Base-by-base conservation (phyloP, 441 rosid species). In the Hura crepitans region DNA sequence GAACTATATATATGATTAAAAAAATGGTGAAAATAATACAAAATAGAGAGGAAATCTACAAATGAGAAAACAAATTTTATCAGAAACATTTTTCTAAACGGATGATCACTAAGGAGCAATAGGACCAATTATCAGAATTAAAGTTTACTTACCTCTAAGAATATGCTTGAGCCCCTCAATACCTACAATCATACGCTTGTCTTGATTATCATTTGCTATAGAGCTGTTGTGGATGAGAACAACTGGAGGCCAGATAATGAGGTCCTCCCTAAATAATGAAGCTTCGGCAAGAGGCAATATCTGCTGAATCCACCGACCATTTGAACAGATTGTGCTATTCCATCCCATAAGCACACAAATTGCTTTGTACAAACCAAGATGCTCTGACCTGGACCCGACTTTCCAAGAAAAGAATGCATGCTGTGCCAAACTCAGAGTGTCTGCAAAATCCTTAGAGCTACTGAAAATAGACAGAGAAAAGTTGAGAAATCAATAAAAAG, bases 191-290 rank as follows among this genome's bases (percentile, higher is more conserved):
- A 75, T 75, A 72, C 80, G 83, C n/a, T 81, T 84, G 50, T 59
- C 70, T 17, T 71, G 78, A 73, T 73, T 75, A 51, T 63, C 69
- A 46, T 72, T 80, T 56, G 79, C 70, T 73, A 80, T 70, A 43
- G 87, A 83, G 55, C 75, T 78, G 65, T 84, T 83, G 64, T 80
- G 84, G 49, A 88, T 62, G 62, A 86, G 45, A 51, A 86, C 80
- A 25, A 82, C 53, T 1, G 93, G 90, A 27, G 90, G 90, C 93
- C 90, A 88, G 39, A 88, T 80, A 61, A 86, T 84, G 71, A 86
- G 82, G 81, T 86, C 89, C 63, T 83, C 85, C 79, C 81, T 83
- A 81, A 76, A 68, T 58, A 81, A 76, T n/a, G 69, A 57, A 43
- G 90, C 89, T 77, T 84, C 83, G 30, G 71, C 65, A 31, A 68